Conservation (phyloP, 2,329 filamentous ascomycete genomes). For the Colletotrichum sansevieriae region DNA sequence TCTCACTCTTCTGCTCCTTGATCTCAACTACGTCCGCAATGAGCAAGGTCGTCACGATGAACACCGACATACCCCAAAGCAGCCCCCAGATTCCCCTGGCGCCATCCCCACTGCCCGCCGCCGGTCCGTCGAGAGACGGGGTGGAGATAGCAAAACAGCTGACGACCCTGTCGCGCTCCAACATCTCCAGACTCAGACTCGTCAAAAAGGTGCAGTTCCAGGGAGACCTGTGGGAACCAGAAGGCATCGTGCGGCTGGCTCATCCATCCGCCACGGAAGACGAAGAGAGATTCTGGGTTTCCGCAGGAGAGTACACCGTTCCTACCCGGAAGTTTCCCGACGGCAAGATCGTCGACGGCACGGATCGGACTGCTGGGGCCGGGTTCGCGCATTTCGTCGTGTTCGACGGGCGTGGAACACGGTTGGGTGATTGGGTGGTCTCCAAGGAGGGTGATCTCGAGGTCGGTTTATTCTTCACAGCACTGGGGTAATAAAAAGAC, state of each 20-base stretch:
- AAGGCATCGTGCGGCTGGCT: constrained; percentile 59
- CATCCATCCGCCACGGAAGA: background rate
- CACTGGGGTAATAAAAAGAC: no score
- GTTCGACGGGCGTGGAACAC: constrained; percentile 56
- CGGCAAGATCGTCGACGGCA: constrained; percentile 62
- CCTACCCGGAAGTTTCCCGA: constrained; percentile 53
- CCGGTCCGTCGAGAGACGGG: constrained; percentile 51
- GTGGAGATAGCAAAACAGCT: constrained; percentile 54
- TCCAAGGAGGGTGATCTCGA: constrained; percentile 49
- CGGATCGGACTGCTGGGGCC: constrained; percentile 59
- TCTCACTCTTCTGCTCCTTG: background rate
- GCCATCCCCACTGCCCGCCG: constrained; percentile 51
- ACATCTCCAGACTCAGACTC: constrained; percentile 52
- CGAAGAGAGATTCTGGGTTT: constrained; percentile 59
- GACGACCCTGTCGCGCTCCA: constrained; percentile 51
- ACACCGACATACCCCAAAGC: constrained; percentile 52
- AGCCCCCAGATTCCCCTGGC: constrained; percentile 48
- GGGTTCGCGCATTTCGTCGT: constrained; percentile 61
- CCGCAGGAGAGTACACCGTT: constrained; percentile 58
- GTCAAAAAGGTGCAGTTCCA: constrained; percentile 57
- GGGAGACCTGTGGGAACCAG: constrained; percentile 62
- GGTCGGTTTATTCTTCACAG: constrained; percentile 14
- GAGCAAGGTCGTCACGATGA: background rate
- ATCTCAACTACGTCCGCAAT: background rate
- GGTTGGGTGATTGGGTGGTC: constrained; percentile 60